Evolutionary conservation across 106 monocot species (phyloP).

Genomic region (Xerophyta viscosa): DNA sequence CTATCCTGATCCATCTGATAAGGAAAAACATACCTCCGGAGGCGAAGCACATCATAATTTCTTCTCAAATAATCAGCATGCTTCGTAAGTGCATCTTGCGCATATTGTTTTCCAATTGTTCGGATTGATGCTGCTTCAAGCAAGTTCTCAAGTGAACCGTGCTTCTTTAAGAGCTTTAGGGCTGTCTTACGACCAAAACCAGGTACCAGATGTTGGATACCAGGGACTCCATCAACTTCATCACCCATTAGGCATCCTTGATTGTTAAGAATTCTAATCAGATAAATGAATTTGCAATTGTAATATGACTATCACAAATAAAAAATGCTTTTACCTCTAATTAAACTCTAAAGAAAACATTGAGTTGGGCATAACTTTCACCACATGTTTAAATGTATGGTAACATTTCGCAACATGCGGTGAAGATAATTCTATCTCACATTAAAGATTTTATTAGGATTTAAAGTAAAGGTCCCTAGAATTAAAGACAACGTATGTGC

Average conservation of each 20-base stretch:
- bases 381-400: no score
- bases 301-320: no score
- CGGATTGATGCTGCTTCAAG: slow-evolving; percentile 59
- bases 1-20: not conserved
- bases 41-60: slow-evolving; percentile 76
- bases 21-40: slow-evolving; percentile 67
- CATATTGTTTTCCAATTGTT: slow-evolving; percentile 87
- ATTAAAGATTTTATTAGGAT: no score
- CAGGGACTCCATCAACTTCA: slow-evolving; percentile 91
- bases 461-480: no score
- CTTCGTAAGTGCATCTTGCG: slow-evolving; percentile 79
- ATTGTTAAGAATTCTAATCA: slow-evolving; percentile 3
- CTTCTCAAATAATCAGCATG: slow-evolving; percentile 83
- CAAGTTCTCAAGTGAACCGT: slow-evolving; percentile 80
- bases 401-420: no score
- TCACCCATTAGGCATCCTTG: slow-evolving; percentile 90
- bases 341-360: no score
- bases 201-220: slow-evolving; percentile 83
- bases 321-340: no score
- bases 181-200: slow-evolving; percentile 94
- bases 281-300: not conserved
- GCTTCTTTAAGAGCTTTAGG: slow-evolving; percentile 77
- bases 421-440: no score
- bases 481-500: no score
- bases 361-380: no score